Percentiles rank a stretch among this genome's conserved stretches.
phyloP scores from a whole-genome alignment of 2,329 filamentous ascomycete genomes.

The Akanthomyces lecanii region DNA sequence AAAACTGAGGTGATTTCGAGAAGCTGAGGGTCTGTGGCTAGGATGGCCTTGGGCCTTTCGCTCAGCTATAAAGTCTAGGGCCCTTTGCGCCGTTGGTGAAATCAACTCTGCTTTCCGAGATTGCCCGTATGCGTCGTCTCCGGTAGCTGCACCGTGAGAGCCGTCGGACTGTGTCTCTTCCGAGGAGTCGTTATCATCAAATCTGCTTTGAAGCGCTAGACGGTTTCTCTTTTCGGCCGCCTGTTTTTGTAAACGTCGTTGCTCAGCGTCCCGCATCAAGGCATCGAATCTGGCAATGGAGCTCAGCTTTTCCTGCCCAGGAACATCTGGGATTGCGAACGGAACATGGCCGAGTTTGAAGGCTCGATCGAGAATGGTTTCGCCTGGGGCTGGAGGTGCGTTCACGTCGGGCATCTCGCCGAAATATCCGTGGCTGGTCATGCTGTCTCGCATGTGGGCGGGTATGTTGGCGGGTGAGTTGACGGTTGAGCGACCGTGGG shows the following conservation, averaged over 20 bases:
- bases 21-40: slow-evolving; percentile 31
- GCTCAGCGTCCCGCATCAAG: slow-evolving; percentile 58
- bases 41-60: slow-evolving; percentile 33
- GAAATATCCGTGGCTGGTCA: slow-evolving; percentile 46
- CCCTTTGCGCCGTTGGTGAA: slow-evolving; percentile 43
- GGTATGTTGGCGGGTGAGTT: slow-evolving; percentile 54
- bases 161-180: slow-evolving; percentile 37
- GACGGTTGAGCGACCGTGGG: slow-evolving; percentile 54
- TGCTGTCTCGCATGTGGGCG: slow-evolving; percentile 49
- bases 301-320: slow-evolving; percentile 59
- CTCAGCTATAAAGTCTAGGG: slow-evolving; percentile 47
- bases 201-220: slow-evolving; percentile 42
- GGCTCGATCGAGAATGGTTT: slow-evolving; percentile 64
- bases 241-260: slow-evolving; percentile 41
- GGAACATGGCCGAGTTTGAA: slow-evolving; percentile 62
- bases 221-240: slow-evolving; percentile 31
- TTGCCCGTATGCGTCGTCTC: slow-evolving; percentile 34
- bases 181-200: slow-evolving; percentile 47
- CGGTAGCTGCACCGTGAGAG: slow-evolving; percentile 39
- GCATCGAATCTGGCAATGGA: slow-evolving; percentile 63
- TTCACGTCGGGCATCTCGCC: slow-evolving; percentile 39
- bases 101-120: slow-evolving; percentile 33
- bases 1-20: slow-evolving; percentile 32
- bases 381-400: slow-evolving; percentile 51
- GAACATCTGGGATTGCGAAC: slow-evolving; percentile 50